phyloP scores from a whole-genome alignment of 345 rosid species.

The Ceriops tagal region DNA sequence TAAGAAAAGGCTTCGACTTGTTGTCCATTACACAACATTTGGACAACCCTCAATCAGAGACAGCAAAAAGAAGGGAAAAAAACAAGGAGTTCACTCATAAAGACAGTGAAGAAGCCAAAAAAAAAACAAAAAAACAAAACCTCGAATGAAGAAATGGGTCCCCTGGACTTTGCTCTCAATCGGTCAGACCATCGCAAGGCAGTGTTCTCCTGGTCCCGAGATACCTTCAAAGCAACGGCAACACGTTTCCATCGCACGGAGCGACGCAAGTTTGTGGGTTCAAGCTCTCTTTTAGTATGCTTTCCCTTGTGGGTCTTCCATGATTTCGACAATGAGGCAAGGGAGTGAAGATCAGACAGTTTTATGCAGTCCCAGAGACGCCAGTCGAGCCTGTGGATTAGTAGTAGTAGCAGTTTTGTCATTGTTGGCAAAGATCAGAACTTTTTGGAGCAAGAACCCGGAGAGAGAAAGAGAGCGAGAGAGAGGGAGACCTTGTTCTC shows the following conservation, averaged over 20 bases:
- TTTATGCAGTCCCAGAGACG: conserved; percentile 35
- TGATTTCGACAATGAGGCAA: conserved; percentile 19
- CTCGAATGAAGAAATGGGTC: not conserved
- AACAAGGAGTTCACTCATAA: not conserved
- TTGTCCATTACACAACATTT: too few species aligned
- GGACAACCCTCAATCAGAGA: too few species aligned
- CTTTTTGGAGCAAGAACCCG: not conserved
- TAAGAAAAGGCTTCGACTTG: not conserved
- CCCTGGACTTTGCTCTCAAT: not conserved
- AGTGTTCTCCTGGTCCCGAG: not conserved
- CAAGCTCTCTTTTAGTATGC: conserved; percentile 9
- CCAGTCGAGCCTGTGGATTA: conserved; percentile 33
- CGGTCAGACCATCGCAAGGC: conserved; percentile 23
- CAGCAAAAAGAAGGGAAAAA: too few species aligned
- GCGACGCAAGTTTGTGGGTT: conserved; percentile 25
- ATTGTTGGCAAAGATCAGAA: too few species aligned
- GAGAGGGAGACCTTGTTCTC: conserved; percentile 34
- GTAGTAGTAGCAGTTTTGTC: too few species aligned
- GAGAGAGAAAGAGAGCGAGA: not conserved
- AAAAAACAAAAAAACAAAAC: not conserved
- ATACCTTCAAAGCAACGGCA: not conserved
- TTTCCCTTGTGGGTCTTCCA: conserved; percentile 12
- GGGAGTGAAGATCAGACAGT: conserved; percentile 30
- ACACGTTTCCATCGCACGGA: conserved; percentile 23
- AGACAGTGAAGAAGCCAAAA: not conserved